These are phyloP conservation scores for Ophiocordyceps australis DNA, from an alignment of 2,329 filamentous ascomycete genomes.

Conservation along the genomic window DNA sequence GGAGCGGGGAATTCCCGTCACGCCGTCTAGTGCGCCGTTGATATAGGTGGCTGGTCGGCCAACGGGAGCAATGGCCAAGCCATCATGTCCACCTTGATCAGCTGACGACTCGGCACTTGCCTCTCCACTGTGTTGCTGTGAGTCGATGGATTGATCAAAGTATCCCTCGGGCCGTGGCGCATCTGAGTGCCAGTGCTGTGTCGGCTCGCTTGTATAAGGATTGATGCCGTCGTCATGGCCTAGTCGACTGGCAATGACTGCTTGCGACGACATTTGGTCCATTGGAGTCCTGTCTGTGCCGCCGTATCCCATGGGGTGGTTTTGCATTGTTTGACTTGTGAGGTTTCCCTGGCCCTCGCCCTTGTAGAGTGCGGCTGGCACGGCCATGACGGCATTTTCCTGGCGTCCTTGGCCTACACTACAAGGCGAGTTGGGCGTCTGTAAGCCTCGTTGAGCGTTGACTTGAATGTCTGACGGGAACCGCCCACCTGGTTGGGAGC, in stretches of 20 bases:
- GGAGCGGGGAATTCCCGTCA: constrained; percentile 5
- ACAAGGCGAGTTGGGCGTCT: constrained; percentile 61
- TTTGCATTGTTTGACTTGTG: too few relatives aligned
- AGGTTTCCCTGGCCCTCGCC: too few relatives aligned
- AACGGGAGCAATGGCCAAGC: too few relatives aligned
- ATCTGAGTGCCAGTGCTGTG: constrained; percentile 8
- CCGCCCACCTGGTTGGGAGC: constrained; percentile 82
- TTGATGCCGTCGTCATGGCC: constrained; percentile 37
- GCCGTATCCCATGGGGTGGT: constrained; percentile 20
- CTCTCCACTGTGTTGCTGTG: not conserved
- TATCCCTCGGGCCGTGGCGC: constrained; percentile 4
- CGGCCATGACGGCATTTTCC: constrained; percentile 37
- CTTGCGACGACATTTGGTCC: constrained; percentile 29
- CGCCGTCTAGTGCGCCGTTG: constrained; percentile 2
- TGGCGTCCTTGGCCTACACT: constrained; percentile 55
- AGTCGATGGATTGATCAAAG: constrained; percentile 5
- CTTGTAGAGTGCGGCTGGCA: constrained; percentile 27
- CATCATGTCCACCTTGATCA: constrained; percentile 2
- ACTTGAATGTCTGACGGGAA: constrained; percentile 91
- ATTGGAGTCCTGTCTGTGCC: constrained; percentile 24
- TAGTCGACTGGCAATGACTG: constrained; percentile 28
- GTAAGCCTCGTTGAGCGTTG: constrained; percentile 60
- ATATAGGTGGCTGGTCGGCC: constrained; percentile 4
- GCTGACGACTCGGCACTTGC: constrained; percentile 1
- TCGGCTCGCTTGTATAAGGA: constrained; percentile 32